These are phyloP conservation scores for Alternaria consortialis DNA, from an alignment of 2,329 filamentous ascomycete genomes.

Conservation along the genomic window DNA sequence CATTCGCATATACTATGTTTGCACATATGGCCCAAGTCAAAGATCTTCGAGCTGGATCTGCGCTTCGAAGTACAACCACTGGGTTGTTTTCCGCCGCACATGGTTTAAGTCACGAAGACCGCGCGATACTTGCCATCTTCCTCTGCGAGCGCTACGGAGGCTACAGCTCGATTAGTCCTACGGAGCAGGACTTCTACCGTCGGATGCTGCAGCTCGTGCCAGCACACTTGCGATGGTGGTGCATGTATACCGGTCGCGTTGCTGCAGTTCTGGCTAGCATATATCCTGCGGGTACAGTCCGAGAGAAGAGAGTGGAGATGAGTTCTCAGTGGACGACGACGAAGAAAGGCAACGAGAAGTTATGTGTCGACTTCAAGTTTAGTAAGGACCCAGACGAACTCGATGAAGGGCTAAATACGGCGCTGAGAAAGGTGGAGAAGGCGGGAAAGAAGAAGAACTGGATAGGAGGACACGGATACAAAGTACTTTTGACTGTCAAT, in stretches of 20 bases:
- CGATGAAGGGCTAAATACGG: conserved; percentile 44
- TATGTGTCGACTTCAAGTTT: conserved; percentile 43
- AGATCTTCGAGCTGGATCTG: conserved; percentile 66
- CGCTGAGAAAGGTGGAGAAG: conserved; percentile 46
- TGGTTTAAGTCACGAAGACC: conserved; percentile 75
- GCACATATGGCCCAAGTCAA: conserved; percentile 55
- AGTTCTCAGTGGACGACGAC: conserved; percentile 34
- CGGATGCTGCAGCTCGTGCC: conserved; percentile 64
- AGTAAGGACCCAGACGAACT: conserved; percentile 36
- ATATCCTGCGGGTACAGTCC: conserved; percentile 67
- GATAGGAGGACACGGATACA: conserved; percentile 41
- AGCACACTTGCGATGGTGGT: conserved; percentile 69
- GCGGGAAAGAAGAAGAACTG: conserved; percentile 54
- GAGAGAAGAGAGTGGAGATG: conserved; percentile 47
- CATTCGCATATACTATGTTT: conserved; percentile 68
- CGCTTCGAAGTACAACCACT: conserved; percentile 75
- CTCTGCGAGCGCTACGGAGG: conserved; percentile 79
- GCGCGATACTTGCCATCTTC: conserved; percentile 75
- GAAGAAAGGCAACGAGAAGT: conserved; percentile 41
- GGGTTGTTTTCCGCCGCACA: conserved; percentile 73
- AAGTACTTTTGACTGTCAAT: conserved; percentile 41
- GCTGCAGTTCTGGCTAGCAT: conserved; percentile 66
- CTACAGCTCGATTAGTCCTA: conserved; percentile 62
- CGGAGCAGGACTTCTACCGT: conserved; percentile 64
- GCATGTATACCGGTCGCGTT: conserved; percentile 68